Evolutionary conservation across 1,284 basidiomycete genomes (phyloP), one percentile per base, ranked within the genome.

Genomic region (Pyrrhoderma lamaoense): DNA sequence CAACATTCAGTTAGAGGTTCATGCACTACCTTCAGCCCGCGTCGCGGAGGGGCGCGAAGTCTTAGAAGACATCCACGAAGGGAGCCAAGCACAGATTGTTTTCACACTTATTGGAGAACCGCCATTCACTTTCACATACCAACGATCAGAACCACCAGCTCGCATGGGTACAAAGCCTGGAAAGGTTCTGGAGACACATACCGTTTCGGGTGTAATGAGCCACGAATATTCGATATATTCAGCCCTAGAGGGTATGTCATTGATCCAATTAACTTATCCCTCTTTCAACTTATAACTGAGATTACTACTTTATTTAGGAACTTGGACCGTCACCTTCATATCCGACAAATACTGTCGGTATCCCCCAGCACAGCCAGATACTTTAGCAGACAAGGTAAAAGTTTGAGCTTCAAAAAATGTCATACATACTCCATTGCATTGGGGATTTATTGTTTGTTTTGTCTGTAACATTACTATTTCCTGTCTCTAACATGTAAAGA

Each of bases 91-190:
- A 8, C 91, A 95, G 64, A 94, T 96, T 56, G 73, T 89, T 42
- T 96, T 99, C 68, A 82, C 79, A 8, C 79, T 99, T 55, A 74
- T 82, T 42, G 95, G 95, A 50, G 88, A 89, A 60, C 87, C 95
- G 35, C 95, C 95, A 0, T 99, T 96, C 70, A 88, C 93, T 1
- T 98, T 99, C 68, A 92, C 90, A 0, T 93, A 93, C 65, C 90
- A 93, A 64, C 78, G 91, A 42, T 77, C 87, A 2, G 87, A 89
- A 65, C 72, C 50, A 27, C 79, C 22, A 76, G 68, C 60, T 63
- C 69, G 7, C 79, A 86, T 83, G 64, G 78, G 79, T 40, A 75
- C 76, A 27, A 80, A 76, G 58, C 70, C 76, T 37, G 80, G 79
- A 49, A 86, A 82, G 62, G 81, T 93, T 16, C 74, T 93, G 9